phyloP scores from a whole-genome alignment of 1,139 yeast genomes.

The Tardiomyces blankii region DNA sequence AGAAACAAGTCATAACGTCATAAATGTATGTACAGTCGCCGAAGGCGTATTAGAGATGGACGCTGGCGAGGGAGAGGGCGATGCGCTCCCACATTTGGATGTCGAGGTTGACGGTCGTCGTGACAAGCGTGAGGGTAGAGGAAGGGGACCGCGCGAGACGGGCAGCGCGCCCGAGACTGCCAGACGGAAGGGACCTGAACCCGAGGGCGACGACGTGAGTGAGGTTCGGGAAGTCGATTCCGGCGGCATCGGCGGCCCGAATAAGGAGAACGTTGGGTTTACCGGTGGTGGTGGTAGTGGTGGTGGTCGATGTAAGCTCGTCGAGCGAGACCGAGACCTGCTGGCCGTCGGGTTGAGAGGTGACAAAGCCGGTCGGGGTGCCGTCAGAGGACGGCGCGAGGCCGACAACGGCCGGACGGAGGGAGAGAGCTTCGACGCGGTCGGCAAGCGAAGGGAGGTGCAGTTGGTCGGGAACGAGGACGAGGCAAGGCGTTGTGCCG shows the following conservation, averaged over 20 bases:
- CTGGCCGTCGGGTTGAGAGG: neutral
- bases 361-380: neutral
- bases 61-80: neutral
- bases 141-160: neutral
- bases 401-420: neutral
- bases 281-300: neutral
- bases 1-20: neutral
- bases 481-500: neutral
- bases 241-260: neutral
- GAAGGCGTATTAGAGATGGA: too few relatives aligned
- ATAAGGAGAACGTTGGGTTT: neutral
- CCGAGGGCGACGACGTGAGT: neutral
- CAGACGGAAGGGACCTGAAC: neutral
- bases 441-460: neutral
- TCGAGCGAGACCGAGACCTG: neutral
- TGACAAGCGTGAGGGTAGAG: neutral
- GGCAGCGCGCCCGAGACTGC: neutral
- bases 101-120: neutral
- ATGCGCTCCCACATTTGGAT: neutral
- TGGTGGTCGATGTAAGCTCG: neutral
- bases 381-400: neutral
- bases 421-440: neutral
- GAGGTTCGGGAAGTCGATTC: neutral
- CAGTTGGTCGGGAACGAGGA: neutral
- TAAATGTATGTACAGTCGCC: neutral